Conservation (phyloP, 2,329 filamentous ascomycete genomes). For the Alternaria ventricosa region DNA sequence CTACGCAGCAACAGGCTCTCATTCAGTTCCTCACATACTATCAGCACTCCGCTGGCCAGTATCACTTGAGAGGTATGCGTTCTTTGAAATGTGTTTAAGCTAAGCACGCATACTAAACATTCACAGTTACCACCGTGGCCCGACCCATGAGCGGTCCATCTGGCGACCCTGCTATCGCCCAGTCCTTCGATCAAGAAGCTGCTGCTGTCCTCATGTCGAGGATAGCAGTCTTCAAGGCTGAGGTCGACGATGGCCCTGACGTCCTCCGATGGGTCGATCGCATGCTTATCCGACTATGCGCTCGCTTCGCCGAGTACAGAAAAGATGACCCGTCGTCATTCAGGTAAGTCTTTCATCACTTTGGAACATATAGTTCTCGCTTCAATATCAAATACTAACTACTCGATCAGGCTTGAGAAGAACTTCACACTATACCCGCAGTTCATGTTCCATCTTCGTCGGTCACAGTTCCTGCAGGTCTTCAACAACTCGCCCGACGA, state of each 20-base stretch:
- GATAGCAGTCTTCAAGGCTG: slow-evolving; percentile 98
- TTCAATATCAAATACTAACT: not conserved
- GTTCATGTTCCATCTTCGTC: slow-evolving; percentile 98
- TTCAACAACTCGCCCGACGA: slow-evolving; percentile 99
- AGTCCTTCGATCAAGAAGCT: slow-evolving; percentile 98
- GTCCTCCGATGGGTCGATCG: slow-evolving; percentile 97
- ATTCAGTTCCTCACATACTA: slow-evolving; percentile 99
- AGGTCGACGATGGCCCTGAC: slow-evolving; percentile 98
- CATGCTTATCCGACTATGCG: slow-evolving; percentile 97
- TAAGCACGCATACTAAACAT: slow-evolving; percentile 15
- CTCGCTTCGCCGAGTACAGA: slow-evolving; percentile 94
- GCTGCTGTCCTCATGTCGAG: slow-evolving; percentile 98
- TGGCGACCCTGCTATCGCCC: slow-evolving; percentile 91
- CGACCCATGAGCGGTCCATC: slow-evolving; percentile 90
- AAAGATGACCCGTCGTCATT: slow-evolving; percentile 99
- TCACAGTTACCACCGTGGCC: slow-evolving; percentile 82
- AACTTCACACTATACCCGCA: slow-evolving; percentile 99
- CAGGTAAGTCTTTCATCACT: slow-evolving; percentile 56
- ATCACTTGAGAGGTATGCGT: slow-evolving; percentile 72
- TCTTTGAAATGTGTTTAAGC: not conserved
- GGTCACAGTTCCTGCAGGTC: slow-evolving; percentile 96
- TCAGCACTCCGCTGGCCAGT: slow-evolving; percentile 95
- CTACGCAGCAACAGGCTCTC: slow-evolving; percentile 88
- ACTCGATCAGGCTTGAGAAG: slow-evolving; percentile 73
- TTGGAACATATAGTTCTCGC: not conserved